Evolutionary conservation across 305 asterid genomes (phyloP), one percentile per base, ranked within the genome.

Genomic region (Nicotiana rustica): DNA sequence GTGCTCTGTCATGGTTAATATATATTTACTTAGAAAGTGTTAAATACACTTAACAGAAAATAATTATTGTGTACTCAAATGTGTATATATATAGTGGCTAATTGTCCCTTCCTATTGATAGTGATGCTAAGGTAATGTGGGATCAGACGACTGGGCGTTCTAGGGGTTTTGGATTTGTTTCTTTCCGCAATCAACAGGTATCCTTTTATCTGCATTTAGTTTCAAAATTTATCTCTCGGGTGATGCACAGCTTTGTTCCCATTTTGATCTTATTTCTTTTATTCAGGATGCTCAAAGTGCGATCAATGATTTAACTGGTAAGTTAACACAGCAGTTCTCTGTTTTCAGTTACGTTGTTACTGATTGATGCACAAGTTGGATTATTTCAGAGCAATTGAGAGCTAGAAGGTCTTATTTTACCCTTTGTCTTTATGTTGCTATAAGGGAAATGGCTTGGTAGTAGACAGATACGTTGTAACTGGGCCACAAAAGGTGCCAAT

Each of bases 41-140:
- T 12, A 31, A 56, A 76, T n/a, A 31, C n/a, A 31, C n/a, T 0
- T 62, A 55, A 17, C 52, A 55, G 10, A 56, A 31, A 76, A 33
- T 31, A 60, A 76, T 55, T 9, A 56, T 60, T 19, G 33, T 56
- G 44, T 56, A 56, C 67, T 76, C n/a, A 52, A 29, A 15, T 76
- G 25, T 73, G 62, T 73, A 19, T 49, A 73, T 41, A 6, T 49
- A 61, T 19, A 25, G 47, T 76, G 66, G 80, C 67, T 76, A 55
- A 81, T 66, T 78, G 15, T 79, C 35, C 49, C 49, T 56, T 77
- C 67, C 76, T 21, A 19, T 65, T 87, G 21, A 25, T 85, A 95
- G 99, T 77, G 98, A 95, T 91, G 99, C 99, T 10, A 92, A 92
- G 91, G 98, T 95, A 78, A 95, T 93, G 98, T 95, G 98, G 98